Conservation (phyloP, 371 early-diverging fungal genomes). For the Mortierella sp. region DNA sequence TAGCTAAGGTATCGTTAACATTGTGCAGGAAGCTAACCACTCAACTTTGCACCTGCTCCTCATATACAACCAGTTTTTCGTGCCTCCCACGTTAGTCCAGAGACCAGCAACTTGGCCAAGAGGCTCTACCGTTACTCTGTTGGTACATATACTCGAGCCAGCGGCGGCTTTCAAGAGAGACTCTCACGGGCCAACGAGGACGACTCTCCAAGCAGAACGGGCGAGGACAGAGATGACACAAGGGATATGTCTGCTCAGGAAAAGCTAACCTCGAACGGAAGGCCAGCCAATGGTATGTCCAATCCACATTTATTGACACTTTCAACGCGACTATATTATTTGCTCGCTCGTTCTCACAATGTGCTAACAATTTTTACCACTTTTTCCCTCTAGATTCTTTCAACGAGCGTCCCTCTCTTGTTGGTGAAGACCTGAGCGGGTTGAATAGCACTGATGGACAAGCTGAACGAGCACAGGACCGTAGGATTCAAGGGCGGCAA, state of each 20-base stretch:
- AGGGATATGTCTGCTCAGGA: slow-evolving; percentile 12
- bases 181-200: slow-evolving; percentile 6
- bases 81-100: slow-evolving; percentile 42
- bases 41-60: neutral
- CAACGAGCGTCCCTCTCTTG: too few species aligned
- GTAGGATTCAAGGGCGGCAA: slow-evolving; percentile 2
- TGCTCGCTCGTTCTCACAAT: too few species aligned
- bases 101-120: slow-evolving; percentile 44
- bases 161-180: slow-evolving; percentile 11
- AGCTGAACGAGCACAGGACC: too few species aligned
- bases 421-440: slow-evolving; percentile 1
- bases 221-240: slow-evolving; percentile 13
- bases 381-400: too few species aligned
- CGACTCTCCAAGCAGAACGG: slow-evolving; percentile 2
- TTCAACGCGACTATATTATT: too few species aligned
- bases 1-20: too few species aligned
- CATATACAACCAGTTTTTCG: slow-evolving; percentile 21
- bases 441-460: too few species aligned
- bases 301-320: too few species aligned
- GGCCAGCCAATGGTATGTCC: neutral
- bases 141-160: slow-evolving; percentile 17
- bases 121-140: slow-evolving; percentile 41
- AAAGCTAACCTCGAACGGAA: neutral
- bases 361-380: too few species aligned
- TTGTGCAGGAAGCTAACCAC: neutral